Percentiles rank a stretch among this genome's conserved stretches.
Evolutionary conservation across 805 yeast genomes (phyloP).

Genomic region (Kregervanrija delftensis): DNA sequence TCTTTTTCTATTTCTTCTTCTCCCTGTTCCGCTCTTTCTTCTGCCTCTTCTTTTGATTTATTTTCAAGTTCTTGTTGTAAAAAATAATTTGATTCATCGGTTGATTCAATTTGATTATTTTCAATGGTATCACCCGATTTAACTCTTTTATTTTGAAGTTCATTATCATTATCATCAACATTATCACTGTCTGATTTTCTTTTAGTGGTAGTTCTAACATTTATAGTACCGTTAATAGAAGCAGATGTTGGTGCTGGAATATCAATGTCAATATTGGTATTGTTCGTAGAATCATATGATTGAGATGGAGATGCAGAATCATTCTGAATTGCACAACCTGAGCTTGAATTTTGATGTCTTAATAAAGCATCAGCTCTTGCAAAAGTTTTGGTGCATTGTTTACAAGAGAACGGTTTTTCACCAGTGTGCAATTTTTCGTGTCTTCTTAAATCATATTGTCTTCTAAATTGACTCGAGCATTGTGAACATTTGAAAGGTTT

Average conservation of each 20-base stretch:
- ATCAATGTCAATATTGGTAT: too few relatives aligned
- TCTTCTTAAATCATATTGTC: conserved; percentile 71
- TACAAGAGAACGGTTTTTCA: conserved; percentile 60
- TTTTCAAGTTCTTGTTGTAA: conserved; percentile 3
- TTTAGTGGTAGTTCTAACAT: too few relatives aligned
- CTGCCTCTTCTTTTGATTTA: too few relatives aligned
- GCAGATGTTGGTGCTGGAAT: too few relatives aligned
- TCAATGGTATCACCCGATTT: neutral
- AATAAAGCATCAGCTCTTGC: conserved; percentile 73
- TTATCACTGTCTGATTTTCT: neutral
- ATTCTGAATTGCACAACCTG: conserved; percentile 19
- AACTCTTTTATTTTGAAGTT: neutral
- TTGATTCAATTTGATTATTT: neutral
- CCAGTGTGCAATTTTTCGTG: conserved; percentile 75
- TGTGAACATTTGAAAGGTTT: conserved; percentile 59
- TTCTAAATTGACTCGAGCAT: conserved; percentile 57
- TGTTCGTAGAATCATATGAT: too few relatives aligned
- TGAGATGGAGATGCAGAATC: too few relatives aligned
- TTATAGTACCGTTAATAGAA: too few relatives aligned
- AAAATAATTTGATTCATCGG: conserved; percentile 5
- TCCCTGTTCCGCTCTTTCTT: too few relatives aligned
- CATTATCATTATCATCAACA: neutral
- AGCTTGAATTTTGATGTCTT: conserved; percentile 48
- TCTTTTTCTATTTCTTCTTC: neutral
- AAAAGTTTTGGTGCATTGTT: conserved; percentile 54